phyloP scores from a whole-genome alignment of 306 rosid genomes.

The Rosa multiflora region DNA sequence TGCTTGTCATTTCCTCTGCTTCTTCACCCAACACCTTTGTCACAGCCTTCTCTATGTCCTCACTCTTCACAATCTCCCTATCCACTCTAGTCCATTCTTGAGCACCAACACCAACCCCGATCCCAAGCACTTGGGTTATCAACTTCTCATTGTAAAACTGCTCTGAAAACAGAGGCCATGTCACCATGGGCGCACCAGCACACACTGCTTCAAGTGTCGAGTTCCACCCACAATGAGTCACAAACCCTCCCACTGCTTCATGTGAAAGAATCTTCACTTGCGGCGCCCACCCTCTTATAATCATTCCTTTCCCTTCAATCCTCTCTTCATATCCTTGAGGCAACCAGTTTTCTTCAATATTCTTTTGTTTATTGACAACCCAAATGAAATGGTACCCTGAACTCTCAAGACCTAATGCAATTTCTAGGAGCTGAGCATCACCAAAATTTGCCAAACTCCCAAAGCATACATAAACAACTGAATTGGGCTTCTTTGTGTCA shows the following conservation, averaged over 20 bases:
- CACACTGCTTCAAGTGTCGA: conserved; percentile 41
- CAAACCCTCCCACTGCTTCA: conserved; percentile 33
- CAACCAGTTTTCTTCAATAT: conserved; percentile 19
- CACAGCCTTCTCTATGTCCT: conserved; percentile 28
- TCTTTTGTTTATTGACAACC: conserved; percentile 28
- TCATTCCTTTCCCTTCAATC: conserved; percentile 28
- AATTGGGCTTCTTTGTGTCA: conserved; percentile 24
- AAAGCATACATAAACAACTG: conserved; percentile 53
- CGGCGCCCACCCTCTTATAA: conserved; percentile 40
- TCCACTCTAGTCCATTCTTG: neutral
- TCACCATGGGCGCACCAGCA: conserved; percentile 13
- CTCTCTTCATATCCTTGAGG: conserved; percentile 37
- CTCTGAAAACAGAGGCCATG: conserved; percentile 35
- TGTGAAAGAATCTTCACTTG: conserved; percentile 37
- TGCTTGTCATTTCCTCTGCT: conserved; percentile 50
- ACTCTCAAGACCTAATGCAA: conserved; percentile 36
- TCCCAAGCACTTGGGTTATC: conserved; percentile 24
- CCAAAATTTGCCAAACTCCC: conserved; percentile 32
- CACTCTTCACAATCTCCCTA: conserved; percentile 33
- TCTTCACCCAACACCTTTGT: conserved; percentile 33
- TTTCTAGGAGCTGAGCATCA: conserved; percentile 48
- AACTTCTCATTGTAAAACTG: conserved; percentile 45
- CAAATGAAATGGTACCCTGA: conserved; percentile 34
- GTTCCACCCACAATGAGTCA: conserved; percentile 56
- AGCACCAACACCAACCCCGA: conserved; percentile 36